These are phyloP conservation scores for Aureobasidium namibiae DNA, from an alignment of 2,329 filamentous ascomycete genomes.

Conservation along the genomic window DNA sequence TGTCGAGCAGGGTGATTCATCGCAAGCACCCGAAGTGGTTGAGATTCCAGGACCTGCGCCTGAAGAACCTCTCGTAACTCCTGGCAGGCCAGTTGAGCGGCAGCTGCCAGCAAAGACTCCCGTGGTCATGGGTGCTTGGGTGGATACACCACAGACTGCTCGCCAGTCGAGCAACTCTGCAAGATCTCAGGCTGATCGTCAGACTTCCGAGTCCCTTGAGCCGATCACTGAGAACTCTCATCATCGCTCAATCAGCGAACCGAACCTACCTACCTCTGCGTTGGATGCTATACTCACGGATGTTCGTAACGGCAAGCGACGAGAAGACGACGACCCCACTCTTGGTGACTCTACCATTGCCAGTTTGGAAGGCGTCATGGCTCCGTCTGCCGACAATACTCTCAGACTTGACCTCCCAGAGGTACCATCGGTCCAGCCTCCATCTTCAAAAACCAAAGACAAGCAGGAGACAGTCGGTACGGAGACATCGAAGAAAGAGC, in stretches of 20 bases:
- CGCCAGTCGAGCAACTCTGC: neutral
- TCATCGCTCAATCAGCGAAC: neutral
- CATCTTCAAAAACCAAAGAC: neutral
- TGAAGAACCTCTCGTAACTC: neutral
- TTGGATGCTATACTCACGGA: slow-evolving; percentile 28
- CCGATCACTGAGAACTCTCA: neutral
- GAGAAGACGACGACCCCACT: slow-evolving; percentile 21
- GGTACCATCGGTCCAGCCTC: neutral
- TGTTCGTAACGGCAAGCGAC: slow-evolving; percentile 31
- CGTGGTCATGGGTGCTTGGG: slow-evolving; percentile 39
- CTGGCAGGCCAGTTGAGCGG: neutral
- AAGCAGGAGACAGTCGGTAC: neutral
- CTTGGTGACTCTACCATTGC: slow-evolving; percentile 41
- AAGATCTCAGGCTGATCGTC: neutral
- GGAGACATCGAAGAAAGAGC: neutral
- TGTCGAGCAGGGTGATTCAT: slow-evolving; percentile 5
- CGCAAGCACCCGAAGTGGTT: slow-evolving; percentile 14
- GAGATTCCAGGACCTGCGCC: neutral
- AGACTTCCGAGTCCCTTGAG: neutral
- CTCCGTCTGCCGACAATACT: slow-evolving; percentile 21
- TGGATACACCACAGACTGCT: slow-evolving; percentile 33
- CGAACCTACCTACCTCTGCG: slow-evolving; percentile 14
- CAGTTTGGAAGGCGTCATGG: slow-evolving; percentile 38
- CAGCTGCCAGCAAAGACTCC: slow-evolving; percentile 31
- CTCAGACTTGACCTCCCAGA: slow-evolving; percentile 17